Evolutionary conservation across 129 eudicot species (phyloP), one percentile per base, ranked within the genome.

Genomic region (Dittrichia graveolens): DNA sequence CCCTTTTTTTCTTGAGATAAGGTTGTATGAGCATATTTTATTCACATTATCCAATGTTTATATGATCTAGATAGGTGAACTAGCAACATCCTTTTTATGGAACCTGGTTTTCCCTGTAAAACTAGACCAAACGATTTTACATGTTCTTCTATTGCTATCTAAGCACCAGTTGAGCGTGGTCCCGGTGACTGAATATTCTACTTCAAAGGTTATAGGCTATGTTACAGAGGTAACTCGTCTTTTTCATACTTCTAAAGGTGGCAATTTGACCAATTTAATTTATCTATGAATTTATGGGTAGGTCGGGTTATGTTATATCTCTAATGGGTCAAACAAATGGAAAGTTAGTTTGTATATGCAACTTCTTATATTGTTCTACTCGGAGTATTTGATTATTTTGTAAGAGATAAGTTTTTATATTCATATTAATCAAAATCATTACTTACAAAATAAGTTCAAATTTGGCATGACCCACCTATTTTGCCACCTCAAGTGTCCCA

Each of bases 1-100:
- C 68, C 24, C 12, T 35, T 46, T 34, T 18, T 50, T 58, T 46
- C n/a, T 53, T 54, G 39, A 7, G 38, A 48, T 34, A 61, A 49
- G 42, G 79, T 40, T 38, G 13, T 64, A 14, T 49, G 64, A 47
- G 50, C 24, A n/a, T n/a, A n/a, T 10, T 24, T 11, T 78, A 24
- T 61, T 52, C 49, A 40, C 24, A 62, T 61, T 35, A 11, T 39
- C 7, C 68, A 58, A 63, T 69, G 31, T 49, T 72, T 72, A 57
- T 50, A 31, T 72, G 75, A 65, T 44, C 67, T 76, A 86, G 91
- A 75, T 86, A 65, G 79, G 85, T 8, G 87, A 83, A 72, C 79
- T 86, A 53, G 91, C 87, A 10, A 78, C 78, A 39, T 77, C 82
- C 1, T 80, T 77, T 79, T 67, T 86, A 31, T 86, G 87, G 91